Conservation (phyloP, 2,329 filamentous ascomycete genomes). For the Lachnellula subtilissima region DNA sequence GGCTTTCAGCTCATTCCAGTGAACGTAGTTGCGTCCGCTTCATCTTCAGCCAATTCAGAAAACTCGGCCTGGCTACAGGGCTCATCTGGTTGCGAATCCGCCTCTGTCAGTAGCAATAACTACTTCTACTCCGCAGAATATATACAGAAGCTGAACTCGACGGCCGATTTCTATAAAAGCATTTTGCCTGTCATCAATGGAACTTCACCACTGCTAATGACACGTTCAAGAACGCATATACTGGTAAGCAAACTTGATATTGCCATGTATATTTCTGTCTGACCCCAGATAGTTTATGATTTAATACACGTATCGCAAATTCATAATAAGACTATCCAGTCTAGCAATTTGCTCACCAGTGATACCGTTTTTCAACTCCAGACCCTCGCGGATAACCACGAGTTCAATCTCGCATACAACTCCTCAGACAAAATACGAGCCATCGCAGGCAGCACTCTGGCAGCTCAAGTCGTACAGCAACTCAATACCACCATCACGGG, state of each 20-base stretch:
- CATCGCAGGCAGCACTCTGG: conserved; percentile 53
- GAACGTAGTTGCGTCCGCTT: conserved; percentile 49
- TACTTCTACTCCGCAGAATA: conserved; percentile 49
- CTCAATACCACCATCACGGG: conserved; percentile 48
- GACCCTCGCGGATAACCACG: conserved; percentile 71
- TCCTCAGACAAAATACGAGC: conserved; percentile 60
- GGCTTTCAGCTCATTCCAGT: conserved; percentile 85
- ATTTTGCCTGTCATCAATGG: conserved; percentile 51
- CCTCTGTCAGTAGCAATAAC: conserved; percentile 49
- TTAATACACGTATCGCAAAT: conserved; percentile 55
- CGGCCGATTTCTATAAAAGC: conserved; percentile 54
- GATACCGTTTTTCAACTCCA: conserved; percentile 58
- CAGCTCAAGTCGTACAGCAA: conserved; percentile 33
- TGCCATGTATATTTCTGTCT: conserved; percentile 3
- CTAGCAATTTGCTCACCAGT: conserved; percentile 53
- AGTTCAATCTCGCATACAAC: conserved; percentile 83
- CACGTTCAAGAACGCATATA: conserved; percentile 56
- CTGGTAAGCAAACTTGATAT: conserved; percentile 42
- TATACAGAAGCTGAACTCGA: conserved; percentile 39
- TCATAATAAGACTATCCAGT: conserved; percentile 57
- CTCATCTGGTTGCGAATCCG: conserved; percentile 50
- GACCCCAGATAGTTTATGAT: conserved; percentile 48
- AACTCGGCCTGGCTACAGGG: conserved; percentile 56
- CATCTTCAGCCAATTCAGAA: conserved; percentile 52
- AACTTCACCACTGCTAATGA: conserved; percentile 41